Percentiles rank a stretch among this genome's conserved stretches.
phyloP scores from a whole-genome alignment of 106 monocot genomes.

The Apostasia shenzhenica region DNA sequence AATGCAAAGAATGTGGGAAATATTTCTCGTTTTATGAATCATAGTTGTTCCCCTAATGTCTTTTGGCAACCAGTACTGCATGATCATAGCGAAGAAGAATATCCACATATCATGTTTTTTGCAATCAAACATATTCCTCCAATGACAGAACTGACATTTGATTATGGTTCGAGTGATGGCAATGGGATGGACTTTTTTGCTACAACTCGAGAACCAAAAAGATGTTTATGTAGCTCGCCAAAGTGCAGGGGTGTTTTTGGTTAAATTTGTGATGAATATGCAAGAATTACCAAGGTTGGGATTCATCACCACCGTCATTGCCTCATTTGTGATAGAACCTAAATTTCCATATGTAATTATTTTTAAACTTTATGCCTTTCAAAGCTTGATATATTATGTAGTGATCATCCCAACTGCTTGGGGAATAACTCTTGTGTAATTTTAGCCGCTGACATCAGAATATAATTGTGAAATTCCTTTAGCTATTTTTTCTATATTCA shows the following conservation, averaged over 20 bases:
- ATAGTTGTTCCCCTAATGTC: conserved; percentile 76
- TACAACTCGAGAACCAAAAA: conserved; percentile 24
- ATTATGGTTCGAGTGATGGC: conserved; percentile 45
- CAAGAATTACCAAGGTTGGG: background rate
- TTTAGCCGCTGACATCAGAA: no score
- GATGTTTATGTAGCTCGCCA: conserved; percentile 60
- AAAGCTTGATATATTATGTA: no score
- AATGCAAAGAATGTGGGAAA: conserved; percentile 64
- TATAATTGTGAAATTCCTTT: no score
- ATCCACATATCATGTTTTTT: conserved; percentile 80
- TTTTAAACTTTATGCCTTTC: no score
- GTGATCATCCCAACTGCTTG: no score
- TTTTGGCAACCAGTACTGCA: conserved; percentile 73
- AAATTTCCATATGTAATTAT: no score
- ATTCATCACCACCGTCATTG: background rate
- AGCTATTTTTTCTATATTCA: no score
- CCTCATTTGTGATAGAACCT: no score
- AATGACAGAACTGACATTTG: conserved; percentile 72
- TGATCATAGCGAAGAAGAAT: conserved; percentile 60
- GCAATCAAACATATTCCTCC: conserved; percentile 80
- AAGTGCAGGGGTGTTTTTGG: conserved; percentile 61
- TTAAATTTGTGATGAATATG: conserved; percentile 2
- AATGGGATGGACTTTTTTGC: background rate
- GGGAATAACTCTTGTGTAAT: no score
- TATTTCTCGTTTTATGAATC: conserved; percentile 79